These are phyloP conservation scores for Ogataea salicorniae DNA, from an alignment of 805 yeast genomes.

Conservation along the genomic window DNA sequence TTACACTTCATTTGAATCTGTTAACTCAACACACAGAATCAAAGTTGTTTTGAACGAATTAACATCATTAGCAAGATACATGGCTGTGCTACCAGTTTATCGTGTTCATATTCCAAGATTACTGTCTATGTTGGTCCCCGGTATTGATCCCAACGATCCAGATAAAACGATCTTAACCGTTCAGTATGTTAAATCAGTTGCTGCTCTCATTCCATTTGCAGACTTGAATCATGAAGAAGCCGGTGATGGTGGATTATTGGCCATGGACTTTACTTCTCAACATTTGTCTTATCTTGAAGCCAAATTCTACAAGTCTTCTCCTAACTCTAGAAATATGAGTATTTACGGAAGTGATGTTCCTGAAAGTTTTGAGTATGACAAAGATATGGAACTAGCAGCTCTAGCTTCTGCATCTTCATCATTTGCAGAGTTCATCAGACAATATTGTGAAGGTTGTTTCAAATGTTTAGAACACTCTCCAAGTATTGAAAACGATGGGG, in stretches of 20 bases:
- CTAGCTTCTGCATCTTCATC: constrained; percentile 68
- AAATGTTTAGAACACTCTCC: constrained; percentile 65
- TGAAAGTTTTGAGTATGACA: constrained; percentile 36
- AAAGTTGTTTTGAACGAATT: constrained; percentile 65
- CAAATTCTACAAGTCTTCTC: constrained; percentile 31
- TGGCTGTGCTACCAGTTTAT: constrained; percentile 57
- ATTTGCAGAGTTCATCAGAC: constrained; percentile 54
- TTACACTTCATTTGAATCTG: constrained; percentile 64
- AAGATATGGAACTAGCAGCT: constrained; percentile 47
- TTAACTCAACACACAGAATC: constrained; percentile 75
- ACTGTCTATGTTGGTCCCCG: constrained; percentile 64
- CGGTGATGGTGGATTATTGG: constrained; percentile 35
- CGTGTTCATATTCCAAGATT: constrained; percentile 78
- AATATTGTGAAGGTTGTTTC: constrained; percentile 55
- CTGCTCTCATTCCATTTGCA: constrained; percentile 66
- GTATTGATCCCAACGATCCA: constrained; percentile 85
- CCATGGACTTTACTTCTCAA: constrained; percentile 55
- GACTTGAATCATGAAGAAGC: constrained; percentile 48
- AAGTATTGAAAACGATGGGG: constrained; percentile 46
- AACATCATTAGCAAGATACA: constrained; percentile 58
- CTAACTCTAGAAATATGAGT: constrained; percentile 13
- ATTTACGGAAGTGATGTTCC: constrained; percentile 18
- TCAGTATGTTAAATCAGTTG: constrained; percentile 62
- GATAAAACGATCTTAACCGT: constrained; percentile 64
- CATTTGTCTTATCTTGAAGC: constrained; percentile 55